Conservation (phyloP, 176 grass and related monocot species). For the Oryza longistaminata region DNA sequence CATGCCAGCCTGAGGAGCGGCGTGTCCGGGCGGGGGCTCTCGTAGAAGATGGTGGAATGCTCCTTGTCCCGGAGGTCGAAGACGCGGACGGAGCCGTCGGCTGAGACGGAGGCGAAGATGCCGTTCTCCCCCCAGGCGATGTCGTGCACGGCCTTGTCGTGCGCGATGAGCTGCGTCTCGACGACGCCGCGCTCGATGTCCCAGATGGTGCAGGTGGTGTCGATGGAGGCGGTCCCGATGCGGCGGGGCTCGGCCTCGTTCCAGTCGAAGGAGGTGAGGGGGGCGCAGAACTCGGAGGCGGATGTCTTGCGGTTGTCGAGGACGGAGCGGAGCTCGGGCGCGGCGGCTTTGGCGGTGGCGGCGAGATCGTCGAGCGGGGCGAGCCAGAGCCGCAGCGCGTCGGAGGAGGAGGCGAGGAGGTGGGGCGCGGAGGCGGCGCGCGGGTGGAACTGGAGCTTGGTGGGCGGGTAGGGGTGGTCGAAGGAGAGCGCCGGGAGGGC, state of each 20-base stretch:
- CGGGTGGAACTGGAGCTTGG: slow-evolving; percentile 95
- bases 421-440: slow-evolving; percentile 37
- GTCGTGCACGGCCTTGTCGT: slow-evolving; percentile 99
- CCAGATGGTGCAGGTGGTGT: slow-evolving; percentile 98
- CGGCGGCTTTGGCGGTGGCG: slow-evolving; percentile 2
- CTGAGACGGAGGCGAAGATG: slow-evolving; percentile 88
- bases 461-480: slow-evolving; percentile 87
- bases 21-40: slow-evolving; percentile 91
- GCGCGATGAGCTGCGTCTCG: slow-evolving; percentile 99
- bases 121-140: slow-evolving; percentile 94
- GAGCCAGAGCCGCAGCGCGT: slow-evolving; percentile 79
- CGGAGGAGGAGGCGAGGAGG: slow-evolving; percentile 83
- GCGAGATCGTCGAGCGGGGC: slow-evolving; percentile 56
- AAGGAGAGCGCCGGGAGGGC: slow-evolving; percentile 77
- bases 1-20: slow-evolving; percentile 88
- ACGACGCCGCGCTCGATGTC: slow-evolving; percentile 88
- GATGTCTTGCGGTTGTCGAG: slow-evolving; percentile 88
- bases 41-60: slow-evolving; percentile 95
- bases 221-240: slow-evolving; percentile 89
- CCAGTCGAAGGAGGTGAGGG: slow-evolving; percentile 98
- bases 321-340: slow-evolving; percentile 64
- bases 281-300: slow-evolving; percentile 81
- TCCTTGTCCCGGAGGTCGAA: slow-evolving; percentile 99
- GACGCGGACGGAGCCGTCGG: slow-evolving; percentile 91
- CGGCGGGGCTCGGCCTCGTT: slow-evolving; percentile 78